Conservation (phyloP, 495 filamentous ascomycete genomes). For the Aspergillus steynii region DNA sequence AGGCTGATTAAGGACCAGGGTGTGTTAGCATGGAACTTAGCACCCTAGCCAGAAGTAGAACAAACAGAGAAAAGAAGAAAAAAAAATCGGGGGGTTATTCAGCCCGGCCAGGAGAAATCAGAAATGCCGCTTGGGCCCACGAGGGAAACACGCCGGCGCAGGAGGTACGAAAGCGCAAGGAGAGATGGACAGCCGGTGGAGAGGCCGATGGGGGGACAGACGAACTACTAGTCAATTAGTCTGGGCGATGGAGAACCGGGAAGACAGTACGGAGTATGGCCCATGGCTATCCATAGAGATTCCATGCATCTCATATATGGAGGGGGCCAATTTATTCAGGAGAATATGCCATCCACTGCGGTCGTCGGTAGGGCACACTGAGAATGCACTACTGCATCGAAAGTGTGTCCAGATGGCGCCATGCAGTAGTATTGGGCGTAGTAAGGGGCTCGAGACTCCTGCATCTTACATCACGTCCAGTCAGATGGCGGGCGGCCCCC, state of each 20-base stretch:
- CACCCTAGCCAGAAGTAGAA: not conserved
- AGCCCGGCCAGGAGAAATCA: slow-evolving; percentile 14
- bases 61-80: slow-evolving; percentile 5
- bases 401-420: not conserved
- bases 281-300: not conserved
- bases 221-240: slow-evolving; percentile 3
- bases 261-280: not conserved
- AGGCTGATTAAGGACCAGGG: not conserved
- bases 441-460: not conserved
- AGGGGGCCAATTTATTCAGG: not conserved
- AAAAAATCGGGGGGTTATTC: slow-evolving; percentile 1
- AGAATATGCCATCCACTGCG: not conserved
- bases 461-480: not conserved
- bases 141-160: slow-evolving; percentile 14
- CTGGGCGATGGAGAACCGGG: not conserved
- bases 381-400: not conserved
- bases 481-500: not conserved
- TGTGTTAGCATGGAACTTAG: not conserved
- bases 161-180: not conserved
- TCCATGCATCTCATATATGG: not conserved
- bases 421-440: not conserved
- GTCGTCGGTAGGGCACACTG: not conserved
- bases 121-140: slow-evolving; percentile 19
- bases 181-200: slow-evolving; percentile 13
- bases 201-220: slow-evolving; percentile 5